These are phyloP conservation scores for Globisporangium okanoganense DNA, from an alignment of 352 stramenopile species.

Conservation along the genomic window DNA sequence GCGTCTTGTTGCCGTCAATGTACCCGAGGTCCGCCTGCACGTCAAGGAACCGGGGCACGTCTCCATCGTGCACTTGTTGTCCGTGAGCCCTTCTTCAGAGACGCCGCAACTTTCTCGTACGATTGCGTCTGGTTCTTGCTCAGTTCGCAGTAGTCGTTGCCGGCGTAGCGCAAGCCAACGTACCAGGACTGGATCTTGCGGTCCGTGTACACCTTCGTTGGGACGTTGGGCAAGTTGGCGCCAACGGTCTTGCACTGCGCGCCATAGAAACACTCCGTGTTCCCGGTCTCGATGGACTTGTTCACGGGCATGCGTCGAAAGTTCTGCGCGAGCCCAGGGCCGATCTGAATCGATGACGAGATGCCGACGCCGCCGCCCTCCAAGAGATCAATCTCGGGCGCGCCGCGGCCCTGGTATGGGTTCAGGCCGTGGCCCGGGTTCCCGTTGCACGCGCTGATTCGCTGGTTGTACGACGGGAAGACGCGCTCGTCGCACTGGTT, in stretches of 20 bases:
- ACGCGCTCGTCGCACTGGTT: conserved; percentile 87
- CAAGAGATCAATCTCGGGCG: conserved; percentile 95
- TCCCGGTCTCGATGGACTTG: conserved; percentile 18
- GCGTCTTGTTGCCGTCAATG: conserved; percentile 39
- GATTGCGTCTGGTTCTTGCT: conserved; percentile 28
- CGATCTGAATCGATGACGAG: conserved; percentile 76
- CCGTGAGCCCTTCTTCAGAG: conserved; percentile 43
- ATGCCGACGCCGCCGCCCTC: conserved; percentile 77
- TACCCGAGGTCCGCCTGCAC: conserved; percentile 47
- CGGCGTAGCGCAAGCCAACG: conserved; percentile 43
- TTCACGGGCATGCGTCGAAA: conserved; percentile 42
- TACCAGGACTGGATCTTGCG: conserved; percentile 52
- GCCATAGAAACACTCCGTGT: conserved; percentile 39
- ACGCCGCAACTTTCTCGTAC: conserved; percentile 38
- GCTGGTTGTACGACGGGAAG: conserved; percentile 70
- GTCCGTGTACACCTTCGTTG: conserved; percentile 33
- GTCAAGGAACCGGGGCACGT: conserved; percentile 54
- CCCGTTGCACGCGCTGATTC: conserved; percentile 87
- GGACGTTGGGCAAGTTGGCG: conserved; percentile 54
- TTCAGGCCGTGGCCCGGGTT: conserved; percentile 91
- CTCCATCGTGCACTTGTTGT: conserved; percentile 36
- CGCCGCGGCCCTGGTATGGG: conserved; percentile 83
- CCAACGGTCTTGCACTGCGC: conserved; percentile 39
- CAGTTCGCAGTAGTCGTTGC: conserved; percentile 53
- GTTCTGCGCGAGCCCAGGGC: conserved; percentile 46